Base-by-base conservation (phyloP, 2,329 filamentous ascomycete genomes). In the Hypoxylon sp. region DNA sequence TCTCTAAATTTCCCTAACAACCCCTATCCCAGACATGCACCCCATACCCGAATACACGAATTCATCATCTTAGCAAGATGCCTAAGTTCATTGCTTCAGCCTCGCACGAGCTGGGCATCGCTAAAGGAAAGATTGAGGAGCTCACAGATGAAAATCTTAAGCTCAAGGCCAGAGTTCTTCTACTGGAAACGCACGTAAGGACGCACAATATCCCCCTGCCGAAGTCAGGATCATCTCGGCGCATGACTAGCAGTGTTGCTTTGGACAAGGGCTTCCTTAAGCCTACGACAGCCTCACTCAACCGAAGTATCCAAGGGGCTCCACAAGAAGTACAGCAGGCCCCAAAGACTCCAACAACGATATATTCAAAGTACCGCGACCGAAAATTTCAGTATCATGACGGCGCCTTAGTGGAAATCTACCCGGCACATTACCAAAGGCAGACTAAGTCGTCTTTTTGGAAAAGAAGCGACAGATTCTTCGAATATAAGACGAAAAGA, bases 81-180 rank as follows among this genome's bases (percentile, higher is more conserved):
- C 37, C 52, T 1, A 66, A 66, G 44, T 2, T 39, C 1, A 48
- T 62, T 11, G 9, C 10, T 1, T 55, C 63, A 5, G 19, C 39
- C 2, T 48, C 57, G 1, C 17, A 66, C 35, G 29, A 62, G 10
- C 35, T 66, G 0, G 46, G 17, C 3, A 4, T 62, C 0, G 57
- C 57, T 2, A 62, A 53, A 10, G 51, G 47, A 3, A 26, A 52
- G 22, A 57, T 50, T 17, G 33, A 66, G 4, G 8, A 39, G 0
- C 57, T 62, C 4, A 14, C 14, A 3, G 46, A 5, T 3, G 26
- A 6, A 13, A 53, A 39, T 3, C 46, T 2, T 17, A 31, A 52
- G 5, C 37, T 62, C 14, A 10, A 57, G 5, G 31, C 5, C 2
- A 37, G 53, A n/a, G 31, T 52, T 3, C 2, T 33, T 3, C 11